A percentile compares a stretch with the other conserved stretches of the same genome.
phyloP scores from a whole-genome alignment of 176 grass and related monocot genomes.

The Elaeis guineensis region DNA sequence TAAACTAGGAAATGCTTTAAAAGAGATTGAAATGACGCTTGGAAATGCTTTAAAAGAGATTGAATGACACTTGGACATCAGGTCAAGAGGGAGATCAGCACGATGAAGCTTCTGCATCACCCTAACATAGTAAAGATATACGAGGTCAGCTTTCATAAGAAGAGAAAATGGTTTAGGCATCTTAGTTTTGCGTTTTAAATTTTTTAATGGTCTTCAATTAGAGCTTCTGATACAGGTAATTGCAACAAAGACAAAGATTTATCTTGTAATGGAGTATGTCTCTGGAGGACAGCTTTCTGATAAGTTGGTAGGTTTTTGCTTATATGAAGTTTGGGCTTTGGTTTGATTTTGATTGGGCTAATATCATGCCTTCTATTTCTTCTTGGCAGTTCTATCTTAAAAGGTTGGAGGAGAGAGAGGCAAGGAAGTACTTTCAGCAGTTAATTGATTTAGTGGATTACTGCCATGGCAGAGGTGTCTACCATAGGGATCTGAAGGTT shows the following conservation, averaged over 20 bases:
- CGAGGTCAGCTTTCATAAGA: constrained; percentile 23
- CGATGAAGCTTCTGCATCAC: constrained; percentile 67
- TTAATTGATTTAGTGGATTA: constrained; percentile 73
- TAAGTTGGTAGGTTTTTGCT: constrained; percentile 45
- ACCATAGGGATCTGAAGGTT: constrained; percentile 75
- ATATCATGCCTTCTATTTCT: background rate
- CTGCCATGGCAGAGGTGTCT: constrained; percentile 54
- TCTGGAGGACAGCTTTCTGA: constrained; percentile 57
- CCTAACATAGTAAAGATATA: constrained; percentile 66
- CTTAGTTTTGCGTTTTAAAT: too few species aligned
- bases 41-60: too few species aligned
- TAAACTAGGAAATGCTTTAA: too few species aligned
- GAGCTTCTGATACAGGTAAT: constrained; percentile 34
- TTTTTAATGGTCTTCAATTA: too few species aligned
- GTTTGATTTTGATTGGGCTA: background rate
- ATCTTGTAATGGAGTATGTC: constrained; percentile 70
- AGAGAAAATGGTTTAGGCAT: too few species aligned
- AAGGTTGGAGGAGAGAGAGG: constrained; percentile 43
- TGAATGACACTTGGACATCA: background rate
- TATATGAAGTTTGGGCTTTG: too few species aligned
- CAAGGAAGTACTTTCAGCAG: constrained; percentile 76
- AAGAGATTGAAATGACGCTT: too few species aligned
- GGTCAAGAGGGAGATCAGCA: constrained; percentile 52
- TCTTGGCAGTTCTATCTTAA: constrained; percentile 38
- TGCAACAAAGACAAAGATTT: constrained; percentile 60